phyloP scores from a whole-genome alignment of 2,329 filamentous ascomycete genomes.

The Colletotrichum sp. region DNA sequence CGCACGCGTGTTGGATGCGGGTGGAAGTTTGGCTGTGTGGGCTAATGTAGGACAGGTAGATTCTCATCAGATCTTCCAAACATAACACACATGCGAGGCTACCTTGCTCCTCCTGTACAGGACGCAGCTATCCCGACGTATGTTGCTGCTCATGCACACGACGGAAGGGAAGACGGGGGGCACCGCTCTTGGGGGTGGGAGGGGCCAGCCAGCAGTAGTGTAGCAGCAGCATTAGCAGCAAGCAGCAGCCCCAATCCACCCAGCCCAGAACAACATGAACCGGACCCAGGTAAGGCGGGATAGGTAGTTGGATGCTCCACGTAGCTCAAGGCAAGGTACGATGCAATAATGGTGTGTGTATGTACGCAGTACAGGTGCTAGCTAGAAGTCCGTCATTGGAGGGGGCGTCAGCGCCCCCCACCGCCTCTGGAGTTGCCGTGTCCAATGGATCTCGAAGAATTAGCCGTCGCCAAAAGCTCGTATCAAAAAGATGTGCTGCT shows the following conservation, averaged over 20 bases:
- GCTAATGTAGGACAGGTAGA: constrained; percentile 17
- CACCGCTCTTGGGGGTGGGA: background rate
- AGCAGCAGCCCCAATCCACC: background rate
- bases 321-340: background rate
- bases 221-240: background rate
- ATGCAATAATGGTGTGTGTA: background rate
- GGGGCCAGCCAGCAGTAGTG: background rate
- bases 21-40: background rate
- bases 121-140: constrained; percentile 15
- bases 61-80: constrained; percentile 18
- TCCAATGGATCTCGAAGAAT: background rate
- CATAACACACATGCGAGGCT: constrained; percentile 9
- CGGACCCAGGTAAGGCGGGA: background rate
- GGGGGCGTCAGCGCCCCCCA: background rate
- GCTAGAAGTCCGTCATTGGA: background rate
- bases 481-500: background rate
- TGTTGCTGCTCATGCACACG: constrained; percentile 12
- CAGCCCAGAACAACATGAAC: background rate
- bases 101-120: background rate
- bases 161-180: constrained; percentile 11
- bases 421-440: background rate
- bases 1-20: background rate
- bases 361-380: background rate
- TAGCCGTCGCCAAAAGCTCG: background rate
- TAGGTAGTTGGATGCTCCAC: background rate